A percentile compares a stretch with the other conserved stretches of the same genome.
phyloP scores from a whole-genome alignment of 2,329 filamentous ascomycete genomes.

The Cladorrhinum sp. region DNA sequence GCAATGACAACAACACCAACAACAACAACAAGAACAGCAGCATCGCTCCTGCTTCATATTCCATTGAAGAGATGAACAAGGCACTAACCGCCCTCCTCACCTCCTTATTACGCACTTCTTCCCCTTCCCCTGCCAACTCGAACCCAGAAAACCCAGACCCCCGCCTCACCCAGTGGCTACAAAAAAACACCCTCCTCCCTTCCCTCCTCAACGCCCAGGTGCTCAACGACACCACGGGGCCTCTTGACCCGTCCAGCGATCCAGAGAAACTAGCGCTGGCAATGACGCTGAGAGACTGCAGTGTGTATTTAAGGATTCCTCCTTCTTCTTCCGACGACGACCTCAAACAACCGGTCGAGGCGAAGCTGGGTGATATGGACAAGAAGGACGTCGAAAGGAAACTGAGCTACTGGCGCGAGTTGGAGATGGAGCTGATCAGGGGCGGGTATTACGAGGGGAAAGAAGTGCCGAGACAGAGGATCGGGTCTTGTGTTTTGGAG shows the following conservation, averaged over 20 bases:
- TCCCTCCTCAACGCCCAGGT: conserved; percentile 36
- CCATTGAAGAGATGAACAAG: no score
- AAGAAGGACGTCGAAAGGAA: conserved; percentile 69
- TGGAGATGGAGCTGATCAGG: conserved; percentile 61
- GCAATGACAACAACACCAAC: not conserved
- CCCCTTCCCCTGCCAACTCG: conserved; percentile 32
- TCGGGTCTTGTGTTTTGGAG: conserved; percentile 29
- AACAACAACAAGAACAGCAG: not conserved
- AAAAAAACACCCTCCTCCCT: conserved; percentile 37
- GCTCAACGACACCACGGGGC: conserved; percentile 42
- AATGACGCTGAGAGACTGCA: conserved; percentile 81
- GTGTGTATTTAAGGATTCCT: conserved; percentile 64
- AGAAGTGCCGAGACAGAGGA: conserved; percentile 25
- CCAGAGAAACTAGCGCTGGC: conserved; percentile 54
- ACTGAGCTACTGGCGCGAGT: conserved; percentile 63
- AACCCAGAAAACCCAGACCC: conserved; percentile 30
- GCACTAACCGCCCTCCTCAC: not conserved
- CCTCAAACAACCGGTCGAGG: conserved; percentile 40
- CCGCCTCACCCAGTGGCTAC: conserved; percentile 39
- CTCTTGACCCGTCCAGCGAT: conserved; percentile 38
- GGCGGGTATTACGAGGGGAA: conserved; percentile 62
- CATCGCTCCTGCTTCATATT: no score
- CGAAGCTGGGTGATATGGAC: conserved; percentile 73
- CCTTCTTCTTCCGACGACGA: conserved; percentile 25
- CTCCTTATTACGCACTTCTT: conserved; percentile 27